phyloP scores from a whole-genome alignment of 352 stramenopile genomes.

The Pythium aristosporum region DNA sequence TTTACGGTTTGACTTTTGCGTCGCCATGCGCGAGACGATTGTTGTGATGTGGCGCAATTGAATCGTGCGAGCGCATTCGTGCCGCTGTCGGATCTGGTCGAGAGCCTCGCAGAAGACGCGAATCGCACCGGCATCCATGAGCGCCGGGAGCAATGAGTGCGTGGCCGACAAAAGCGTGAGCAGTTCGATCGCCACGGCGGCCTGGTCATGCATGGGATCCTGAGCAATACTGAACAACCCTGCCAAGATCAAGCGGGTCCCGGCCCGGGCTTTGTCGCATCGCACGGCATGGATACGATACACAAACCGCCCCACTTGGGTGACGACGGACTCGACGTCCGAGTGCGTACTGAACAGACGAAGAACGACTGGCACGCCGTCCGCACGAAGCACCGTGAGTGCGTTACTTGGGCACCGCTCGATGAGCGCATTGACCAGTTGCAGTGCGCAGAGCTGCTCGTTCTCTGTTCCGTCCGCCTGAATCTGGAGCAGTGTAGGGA shows the following conservation, averaged over 20 bases:
- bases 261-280: not conserved
- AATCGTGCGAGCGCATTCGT: not conserved
- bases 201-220: not conserved
- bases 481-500: too few species aligned
- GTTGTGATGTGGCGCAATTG: not conserved
- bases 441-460: too few species aligned
- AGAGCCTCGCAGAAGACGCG: not conserved
- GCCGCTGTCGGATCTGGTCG: not conserved
- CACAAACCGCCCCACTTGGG: not conserved
- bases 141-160: not conserved
- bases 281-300: not conserved
- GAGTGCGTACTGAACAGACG: not conserved
- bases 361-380: not conserved
- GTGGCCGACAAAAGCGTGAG: not conserved
- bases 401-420: too few species aligned
- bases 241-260: not conserved
- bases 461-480: too few species aligned
- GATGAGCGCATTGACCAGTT: too few species aligned
- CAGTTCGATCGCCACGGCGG: slow-evolving; percentile 1
- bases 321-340: not conserved
- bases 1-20: not conserved
- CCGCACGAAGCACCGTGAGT: too few species aligned
- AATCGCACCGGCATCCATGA: not conserved
- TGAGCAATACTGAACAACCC: not conserved
- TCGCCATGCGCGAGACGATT: not conserved